phyloP scores from a whole-genome alignment of 1,284 basidiomycete genomes.

The Uromyces viciae-fabae region DNA sequence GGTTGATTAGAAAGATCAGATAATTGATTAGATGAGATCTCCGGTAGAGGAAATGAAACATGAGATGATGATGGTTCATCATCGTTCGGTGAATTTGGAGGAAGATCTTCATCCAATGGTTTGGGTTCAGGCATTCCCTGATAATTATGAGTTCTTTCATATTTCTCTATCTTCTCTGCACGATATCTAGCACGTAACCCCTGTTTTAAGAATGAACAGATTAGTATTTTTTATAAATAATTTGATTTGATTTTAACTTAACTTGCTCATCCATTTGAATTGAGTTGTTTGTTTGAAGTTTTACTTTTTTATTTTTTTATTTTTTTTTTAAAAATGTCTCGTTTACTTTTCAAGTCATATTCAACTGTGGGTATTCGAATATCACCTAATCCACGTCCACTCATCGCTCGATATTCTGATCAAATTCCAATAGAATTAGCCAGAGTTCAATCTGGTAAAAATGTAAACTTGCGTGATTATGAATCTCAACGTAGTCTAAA shows the following conservation, averaged over 20 bases:
- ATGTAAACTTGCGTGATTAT: conserved; percentile 39
- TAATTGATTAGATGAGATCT: background rate
- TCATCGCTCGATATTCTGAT: conserved; percentile 29
- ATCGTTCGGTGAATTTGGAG: background rate
- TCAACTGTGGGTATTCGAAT: background rate
- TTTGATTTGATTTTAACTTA: no score
- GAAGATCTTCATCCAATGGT: conserved; percentile 24
- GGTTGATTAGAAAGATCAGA: background rate
- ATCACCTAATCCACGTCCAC: background rate
- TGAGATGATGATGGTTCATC: conserved; percentile 13
- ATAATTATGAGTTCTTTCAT: conserved; percentile 9
- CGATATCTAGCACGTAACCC: conserved; percentile 42
- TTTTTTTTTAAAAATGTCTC: background rate
- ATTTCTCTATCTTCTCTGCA: conserved; percentile 27
- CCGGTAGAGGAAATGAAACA: background rate
- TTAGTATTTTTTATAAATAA: no score
- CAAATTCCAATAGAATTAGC: conserved; percentile 30
- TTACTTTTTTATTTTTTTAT: no score
- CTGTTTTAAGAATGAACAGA: background rate
- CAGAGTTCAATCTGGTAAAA: conserved; percentile 36
- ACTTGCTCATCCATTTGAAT: no score
- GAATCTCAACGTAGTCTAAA: conserved; percentile 35
- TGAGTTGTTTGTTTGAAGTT: no score
- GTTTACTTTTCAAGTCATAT: background rate
- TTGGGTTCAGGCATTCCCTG: conserved; percentile 20